Conservation (phyloP, 208 protist genomes). For the Borovskyia barvae region DNA sequence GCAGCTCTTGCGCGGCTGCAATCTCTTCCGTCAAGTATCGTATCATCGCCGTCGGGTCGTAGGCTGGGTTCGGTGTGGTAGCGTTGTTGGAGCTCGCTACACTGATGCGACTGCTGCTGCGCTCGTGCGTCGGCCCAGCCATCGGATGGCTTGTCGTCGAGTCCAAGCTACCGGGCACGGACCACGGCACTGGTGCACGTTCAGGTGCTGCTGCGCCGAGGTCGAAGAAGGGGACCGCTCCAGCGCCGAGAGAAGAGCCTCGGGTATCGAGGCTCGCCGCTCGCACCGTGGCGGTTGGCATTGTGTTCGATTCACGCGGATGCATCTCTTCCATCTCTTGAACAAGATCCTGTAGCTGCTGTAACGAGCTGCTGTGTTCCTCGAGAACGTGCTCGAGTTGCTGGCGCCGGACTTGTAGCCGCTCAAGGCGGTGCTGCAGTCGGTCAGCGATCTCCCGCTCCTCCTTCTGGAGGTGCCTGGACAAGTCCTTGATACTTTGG, state of each 20-base stretch:
- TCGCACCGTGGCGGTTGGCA: too few relatives aligned
- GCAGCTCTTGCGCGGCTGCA: constrained; percentile 47
- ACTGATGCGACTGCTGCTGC: constrained; percentile 38
- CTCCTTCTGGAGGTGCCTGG: constrained; percentile 54
- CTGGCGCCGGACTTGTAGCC: constrained; percentile 54
- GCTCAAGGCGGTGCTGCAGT: constrained; percentile 41
- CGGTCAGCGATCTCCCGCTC: constrained; percentile 47
- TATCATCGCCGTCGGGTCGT: constrained; percentile 63
- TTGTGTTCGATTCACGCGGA: too few relatives aligned
- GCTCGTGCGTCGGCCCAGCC: constrained; percentile 25
- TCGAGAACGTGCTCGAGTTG: constrained; percentile 49
- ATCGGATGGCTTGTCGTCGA: too few relatives aligned
- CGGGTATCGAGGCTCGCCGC: too few relatives aligned
- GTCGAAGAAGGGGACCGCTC: too few relatives aligned
- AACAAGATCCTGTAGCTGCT: constrained; percentile 69
- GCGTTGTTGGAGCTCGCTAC: constrained; percentile 19
- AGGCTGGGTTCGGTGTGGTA: constrained; percentile 18
- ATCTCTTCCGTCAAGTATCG: constrained; percentile 68
- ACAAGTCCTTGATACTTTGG: constrained; percentile 40
- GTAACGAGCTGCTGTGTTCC: constrained; percentile 57
- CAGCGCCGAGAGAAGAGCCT: too few relatives aligned
- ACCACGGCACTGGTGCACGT: too few relatives aligned
- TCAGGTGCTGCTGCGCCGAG: too few relatives aligned
- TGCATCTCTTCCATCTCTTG: constrained; percentile 50
- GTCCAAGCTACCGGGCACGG: too few relatives aligned